These are phyloP conservation scores for Colletotrichum plurivorum DNA, from an alignment of 2,329 filamentous ascomycete species.

Conservation along the genomic window DNA sequence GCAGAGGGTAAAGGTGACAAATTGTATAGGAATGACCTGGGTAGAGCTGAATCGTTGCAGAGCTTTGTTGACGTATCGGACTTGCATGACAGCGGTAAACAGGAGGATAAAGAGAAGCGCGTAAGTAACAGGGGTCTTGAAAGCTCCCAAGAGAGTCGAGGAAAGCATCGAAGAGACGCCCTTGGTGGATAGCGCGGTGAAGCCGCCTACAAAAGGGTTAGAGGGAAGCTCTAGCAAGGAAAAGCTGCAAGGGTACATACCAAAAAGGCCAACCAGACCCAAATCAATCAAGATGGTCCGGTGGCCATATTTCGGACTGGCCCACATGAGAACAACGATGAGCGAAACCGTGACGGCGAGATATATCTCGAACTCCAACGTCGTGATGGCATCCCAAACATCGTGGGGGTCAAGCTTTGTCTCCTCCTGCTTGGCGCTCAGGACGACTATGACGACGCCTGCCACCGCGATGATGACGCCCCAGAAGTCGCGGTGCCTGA, in stretches of 20 bases:
- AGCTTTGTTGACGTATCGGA: conserved; percentile 91
- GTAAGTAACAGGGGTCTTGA: conserved; percentile 94
- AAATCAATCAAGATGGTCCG: conserved; percentile 92
- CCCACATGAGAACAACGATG: conserved; percentile 84
- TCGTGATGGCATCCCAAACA: conserved; percentile 90
- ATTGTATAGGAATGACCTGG: conserved; percentile 97
- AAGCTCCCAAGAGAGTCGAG: conserved; percentile 87
- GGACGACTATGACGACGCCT: conserved; percentile 91
- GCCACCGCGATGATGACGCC: conserved; percentile 90
- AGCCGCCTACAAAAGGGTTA: conserved; percentile 74
- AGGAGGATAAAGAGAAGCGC: conserved; percentile 84
- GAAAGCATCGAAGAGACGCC: conserved; percentile 96
- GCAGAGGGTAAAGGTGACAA: conserved; percentile 95
- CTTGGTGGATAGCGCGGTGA: conserved; percentile 97
- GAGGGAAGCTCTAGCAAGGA: conserved; percentile 13
- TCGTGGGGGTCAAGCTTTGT: conserved; percentile 91
- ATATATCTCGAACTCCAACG: conserved; percentile 92
- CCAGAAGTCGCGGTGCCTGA: conserved; percentile 86
- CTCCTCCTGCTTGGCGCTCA: conserved; percentile 91
- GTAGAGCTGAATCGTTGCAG: conserved; percentile 96
- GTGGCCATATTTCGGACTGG: conserved; percentile 86
- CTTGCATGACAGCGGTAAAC: conserved; percentile 92
- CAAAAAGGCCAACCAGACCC: conserved; percentile 92
- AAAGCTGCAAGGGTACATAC: conserved; percentile 61
- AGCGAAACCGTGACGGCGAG: conserved; percentile 80